These are phyloP conservation scores for Wickerhamomyces alni DNA, from an alignment of 805 yeast species.

Conservation along the genomic window DNA sequence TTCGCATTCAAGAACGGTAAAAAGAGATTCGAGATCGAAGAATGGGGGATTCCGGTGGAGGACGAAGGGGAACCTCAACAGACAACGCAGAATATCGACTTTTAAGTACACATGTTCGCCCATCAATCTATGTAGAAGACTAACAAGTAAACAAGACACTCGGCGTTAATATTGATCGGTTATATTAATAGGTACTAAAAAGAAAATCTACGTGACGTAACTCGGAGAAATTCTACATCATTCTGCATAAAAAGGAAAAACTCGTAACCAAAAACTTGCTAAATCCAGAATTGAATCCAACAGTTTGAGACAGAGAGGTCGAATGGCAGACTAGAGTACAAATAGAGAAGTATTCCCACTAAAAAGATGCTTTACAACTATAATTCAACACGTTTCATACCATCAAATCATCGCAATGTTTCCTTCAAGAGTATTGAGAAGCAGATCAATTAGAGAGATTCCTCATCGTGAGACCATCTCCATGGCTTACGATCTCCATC, in stretches of 20 bases:
- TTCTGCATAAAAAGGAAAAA: background rate
- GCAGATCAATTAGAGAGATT: slow-evolving; percentile 78
- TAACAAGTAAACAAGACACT: background rate
- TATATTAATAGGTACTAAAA: too few species aligned
- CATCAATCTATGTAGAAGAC: too few species aligned
- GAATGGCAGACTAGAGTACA: background rate
- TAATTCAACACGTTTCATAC: too few species aligned
- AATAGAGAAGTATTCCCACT: background rate
- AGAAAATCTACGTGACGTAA: too few species aligned
- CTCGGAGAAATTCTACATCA: background rate
- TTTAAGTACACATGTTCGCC: too few species aligned
- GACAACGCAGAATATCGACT: slow-evolving; percentile 20
- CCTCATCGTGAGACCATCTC: slow-evolving; percentile 52
- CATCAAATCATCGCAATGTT: too few species aligned
- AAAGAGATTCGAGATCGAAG: slow-evolving; percentile 78
- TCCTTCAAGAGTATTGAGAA: slow-evolving; percentile 47
- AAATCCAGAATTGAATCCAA: background rate
- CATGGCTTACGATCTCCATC: slow-evolving; percentile 25
- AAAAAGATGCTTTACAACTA: background rate
- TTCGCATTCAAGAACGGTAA: slow-evolving; percentile 83
- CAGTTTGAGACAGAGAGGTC: too few species aligned
- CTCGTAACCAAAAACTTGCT: background rate
- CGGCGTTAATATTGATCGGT: too few species aligned
- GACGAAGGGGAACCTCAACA: slow-evolving; percentile 37
- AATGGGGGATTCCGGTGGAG: slow-evolving; percentile 97